These are phyloP conservation scores for Psilocybe cyanescens DNA, from an alignment of 768 basidiomycete genomes.

Conservation along the genomic window DNA sequence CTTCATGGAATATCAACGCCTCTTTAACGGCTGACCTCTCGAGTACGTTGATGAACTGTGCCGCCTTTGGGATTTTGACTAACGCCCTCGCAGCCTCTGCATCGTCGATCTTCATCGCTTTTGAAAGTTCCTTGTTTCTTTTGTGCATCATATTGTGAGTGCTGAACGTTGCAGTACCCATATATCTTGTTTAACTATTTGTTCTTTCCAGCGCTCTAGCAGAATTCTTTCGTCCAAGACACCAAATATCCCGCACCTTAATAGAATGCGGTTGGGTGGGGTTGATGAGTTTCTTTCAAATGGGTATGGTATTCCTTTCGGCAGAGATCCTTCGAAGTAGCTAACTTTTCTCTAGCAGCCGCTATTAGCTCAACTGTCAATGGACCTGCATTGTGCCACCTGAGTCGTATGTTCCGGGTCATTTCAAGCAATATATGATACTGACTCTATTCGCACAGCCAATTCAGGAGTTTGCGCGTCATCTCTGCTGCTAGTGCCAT, in stretches of 20 bases:
- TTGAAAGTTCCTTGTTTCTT: slow-evolving; percentile 45
- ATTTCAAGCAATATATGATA: neutral
- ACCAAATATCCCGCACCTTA: slow-evolving; percentile 44
- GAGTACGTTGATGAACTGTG: slow-evolving; percentile 32
- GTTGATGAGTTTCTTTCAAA: slow-evolving; percentile 49
- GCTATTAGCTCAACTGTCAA: slow-evolving; percentile 51
- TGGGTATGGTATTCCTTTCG: slow-evolving; percentile 40
- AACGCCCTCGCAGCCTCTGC: slow-evolving; percentile 39
- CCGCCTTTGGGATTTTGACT: neutral
- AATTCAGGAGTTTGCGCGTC: slow-evolving; percentile 52
- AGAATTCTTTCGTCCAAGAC: slow-evolving; percentile 37
- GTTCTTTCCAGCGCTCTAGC: slow-evolving; percentile 34
- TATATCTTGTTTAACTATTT: neutral
- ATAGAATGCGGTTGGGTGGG: slow-evolving; percentile 64
- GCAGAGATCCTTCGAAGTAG: neutral
- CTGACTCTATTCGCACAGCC: slow-evolving; percentile 25
- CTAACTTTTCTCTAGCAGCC: slow-evolving; percentile 38
- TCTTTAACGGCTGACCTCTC: slow-evolving; percentile 35
- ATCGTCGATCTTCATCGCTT: slow-evolving; percentile 51
- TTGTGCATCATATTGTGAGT: slow-evolving; percentile 39
- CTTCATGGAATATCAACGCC: slow-evolving; percentile 58
- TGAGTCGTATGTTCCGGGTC: slow-evolving; percentile 32
- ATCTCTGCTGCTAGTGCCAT: slow-evolving; percentile 46
- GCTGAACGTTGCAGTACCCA: neutral
- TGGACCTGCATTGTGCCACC: slow-evolving; percentile 35